Conservation (phyloP, 495 filamentous ascomycete genomes). For the Annulohypoxylon maeteangense region DNA sequence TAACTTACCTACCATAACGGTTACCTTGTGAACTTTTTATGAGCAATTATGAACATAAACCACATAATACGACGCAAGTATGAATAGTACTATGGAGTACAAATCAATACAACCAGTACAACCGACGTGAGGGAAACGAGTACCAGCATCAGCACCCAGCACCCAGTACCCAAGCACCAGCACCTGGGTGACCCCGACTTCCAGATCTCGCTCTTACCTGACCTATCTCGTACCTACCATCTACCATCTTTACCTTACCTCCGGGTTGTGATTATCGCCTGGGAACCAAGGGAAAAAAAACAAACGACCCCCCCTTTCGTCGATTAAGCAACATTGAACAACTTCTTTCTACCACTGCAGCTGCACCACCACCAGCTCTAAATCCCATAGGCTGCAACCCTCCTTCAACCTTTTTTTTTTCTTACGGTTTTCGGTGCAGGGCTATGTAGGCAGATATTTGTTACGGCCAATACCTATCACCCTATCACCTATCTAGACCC, state of each 20-base stretch:
- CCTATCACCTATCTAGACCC: constrained; percentile 1
- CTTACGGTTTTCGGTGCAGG: background rate
- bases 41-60: constrained; percentile 8
- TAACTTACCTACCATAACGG: constrained; percentile 25
- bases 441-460: constrained; percentile 12
- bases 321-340: constrained; percentile 29
- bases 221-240: constrained; percentile 11
- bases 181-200: constrained; percentile 27
- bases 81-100: constrained; percentile 16
- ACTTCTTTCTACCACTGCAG: constrained; percentile 4
- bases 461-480: constrained; percentile 16
- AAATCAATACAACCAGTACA: constrained; percentile 15
- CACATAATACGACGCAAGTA: constrained; percentile 6
- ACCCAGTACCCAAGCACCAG: background rate
- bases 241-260: constrained; percentile 14
- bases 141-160: background rate
- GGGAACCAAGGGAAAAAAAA: background rate
- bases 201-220: constrained; percentile 26
- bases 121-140: constrained; percentile 33
- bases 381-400: constrained; percentile 44
- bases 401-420: background rate
- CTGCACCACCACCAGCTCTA: constrained; percentile 3
- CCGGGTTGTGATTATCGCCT: constrained; percentile 8
- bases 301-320: constrained; percentile 22
- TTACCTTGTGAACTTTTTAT: constrained; percentile 20